Evolutionary conservation across 2,329 filamentous ascomycete species (phyloP), one percentile per base, ranked within the genome.

Genomic region (Microcera coccophila): DNA sequence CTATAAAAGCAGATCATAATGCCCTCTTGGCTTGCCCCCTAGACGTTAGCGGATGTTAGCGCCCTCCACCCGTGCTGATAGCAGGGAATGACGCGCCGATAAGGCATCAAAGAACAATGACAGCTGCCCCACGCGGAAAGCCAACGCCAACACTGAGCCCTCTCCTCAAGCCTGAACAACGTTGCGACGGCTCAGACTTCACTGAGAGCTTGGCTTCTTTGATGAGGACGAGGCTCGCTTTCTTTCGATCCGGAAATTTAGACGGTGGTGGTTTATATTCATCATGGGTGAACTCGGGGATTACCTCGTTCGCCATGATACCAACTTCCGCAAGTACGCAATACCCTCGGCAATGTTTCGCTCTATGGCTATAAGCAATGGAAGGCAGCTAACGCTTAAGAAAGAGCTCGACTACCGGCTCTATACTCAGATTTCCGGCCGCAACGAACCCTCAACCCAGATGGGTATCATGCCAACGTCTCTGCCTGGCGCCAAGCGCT

Each of bases 401-500:
- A 15, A 52, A 89, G 84, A 69, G 78, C 83, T 50, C 86, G 90
- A 38, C 75, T 95, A 11, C 83, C 87, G 11, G 90, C 89, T 4
- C 81, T 95, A 35, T 95, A 94, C 69, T 90, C 89, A 36, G 90
- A 95, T 63, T 95, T 95, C 61, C 74, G 81, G 28, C 68, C 79
- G 4, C 88, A 91, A 54, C 77, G 77, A 56, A 79, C 77, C 29
- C 79, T 86, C 17, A 95, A 95, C 60, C 87, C 89, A 1, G 88
- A 94, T 63, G 89, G 88, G 57, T 95, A 89, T 69, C 70, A 74
- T 16, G 87, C 89, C 33, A 95, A 95, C 62, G 73, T 88, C 32
- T 69, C 76, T 5, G 87, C 88, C 39, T 95, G 90, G 90, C 81
- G 84, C 44, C 77, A 78, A 29, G 89, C 82, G 2, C 74, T 95